Evolutionary conservation across 2,329 filamentous ascomycete genomes (phyloP), one percentile per base, ranked within the genome.

Genomic region (Plenodomus biglobosus): DNA sequence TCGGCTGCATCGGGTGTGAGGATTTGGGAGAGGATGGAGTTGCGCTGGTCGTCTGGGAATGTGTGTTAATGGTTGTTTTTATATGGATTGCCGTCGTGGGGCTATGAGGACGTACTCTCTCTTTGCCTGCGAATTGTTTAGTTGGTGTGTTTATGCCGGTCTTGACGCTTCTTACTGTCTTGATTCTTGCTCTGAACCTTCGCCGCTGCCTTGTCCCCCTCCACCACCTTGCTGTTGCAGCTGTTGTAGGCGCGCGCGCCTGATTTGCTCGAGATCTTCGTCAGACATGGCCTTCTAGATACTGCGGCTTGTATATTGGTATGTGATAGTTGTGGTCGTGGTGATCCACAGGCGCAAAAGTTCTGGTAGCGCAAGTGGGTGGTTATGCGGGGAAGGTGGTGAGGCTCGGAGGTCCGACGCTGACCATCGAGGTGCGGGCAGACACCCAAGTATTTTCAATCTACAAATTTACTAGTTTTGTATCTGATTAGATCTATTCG

Each of bases 1-100:
- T 99, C 94, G 52, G 90, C 88, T 16, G 94, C 94, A 68, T 92
- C 90, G 59, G 94, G 94, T 65, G 92, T 86, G 53, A 99, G 89
- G 77, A 99, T 97, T 75, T 97, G 94, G 62, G 82, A 83, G 54
- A 99, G 85, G 62, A 96, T 87, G 50, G 83, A 80, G 64, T 85
- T 78, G 50, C 90, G 87, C 34, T 87, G 86, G 71, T 92, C 88
- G 56, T 83, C 80, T 77, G 82, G 75, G 30, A 51, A 56, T 48
- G 18, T 6, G 22, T 15, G 19, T 22, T 22, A 11, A 38, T 19
- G 19, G 20, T 10, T 81, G 77, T 35, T 50, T 57, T 61, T 71
- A 54, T 36, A 38, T 34, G 18, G 58, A 71, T 81, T 76, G 36
- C 55, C 57, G 64, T 35, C 13, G 13, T 35, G 4, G 32, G 32